Conservation (phyloP, 768 basidiomycete genomes). For the Cubamyces lactineus region DNA sequence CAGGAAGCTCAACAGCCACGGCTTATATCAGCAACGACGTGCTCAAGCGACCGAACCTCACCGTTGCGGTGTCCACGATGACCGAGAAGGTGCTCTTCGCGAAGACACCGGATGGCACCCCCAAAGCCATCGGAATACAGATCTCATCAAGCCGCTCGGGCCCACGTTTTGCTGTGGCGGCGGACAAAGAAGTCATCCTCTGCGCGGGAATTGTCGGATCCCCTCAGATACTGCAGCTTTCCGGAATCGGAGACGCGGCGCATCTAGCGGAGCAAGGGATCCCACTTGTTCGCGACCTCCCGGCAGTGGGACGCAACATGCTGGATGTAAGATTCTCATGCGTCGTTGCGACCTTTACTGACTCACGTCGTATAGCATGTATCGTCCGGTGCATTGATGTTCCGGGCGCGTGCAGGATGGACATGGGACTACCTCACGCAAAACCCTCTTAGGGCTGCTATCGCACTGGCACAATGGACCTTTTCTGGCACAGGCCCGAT, state of each 20-base stretch:
- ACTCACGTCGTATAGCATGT: slow-evolving; percentile 20
- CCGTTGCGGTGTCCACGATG: slow-evolving; percentile 24
- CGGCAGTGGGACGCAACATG: slow-evolving; percentile 34
- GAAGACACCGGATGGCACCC: not conserved
- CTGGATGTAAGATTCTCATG: slow-evolving; percentile 23
- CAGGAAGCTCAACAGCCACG: slow-evolving; percentile 34
- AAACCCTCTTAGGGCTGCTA: not conserved
- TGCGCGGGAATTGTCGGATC: slow-evolving; percentile 22
- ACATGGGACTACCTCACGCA: slow-evolving; percentile 17
- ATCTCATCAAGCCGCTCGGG: slow-evolving; percentile 6
- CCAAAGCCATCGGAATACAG: slow-evolving; percentile 19
- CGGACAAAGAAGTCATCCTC: slow-evolving; percentile 26
- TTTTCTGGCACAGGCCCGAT: slow-evolving; percentile 16
- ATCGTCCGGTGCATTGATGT: slow-evolving; percentile 13
- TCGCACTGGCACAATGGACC: slow-evolving; percentile 12
- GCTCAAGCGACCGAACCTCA: slow-evolving; percentile 31
- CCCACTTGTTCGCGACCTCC: slow-evolving; percentile 25
- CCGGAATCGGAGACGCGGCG: slow-evolving; percentile 31
- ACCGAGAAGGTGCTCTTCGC: slow-evolving; percentile 30
- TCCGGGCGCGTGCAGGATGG: slow-evolving; percentile 17
- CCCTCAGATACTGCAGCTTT: slow-evolving; percentile 31
- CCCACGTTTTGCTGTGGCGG: slow-evolving; percentile 17
- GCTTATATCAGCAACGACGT: slow-evolving; percentile 32
- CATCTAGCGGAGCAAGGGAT: slow-evolving; percentile 27
- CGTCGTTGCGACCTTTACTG: not conserved